phyloP scores from a whole-genome alignment of 768 basidiomycete genomes.

The Mycena vitilis region DNA sequence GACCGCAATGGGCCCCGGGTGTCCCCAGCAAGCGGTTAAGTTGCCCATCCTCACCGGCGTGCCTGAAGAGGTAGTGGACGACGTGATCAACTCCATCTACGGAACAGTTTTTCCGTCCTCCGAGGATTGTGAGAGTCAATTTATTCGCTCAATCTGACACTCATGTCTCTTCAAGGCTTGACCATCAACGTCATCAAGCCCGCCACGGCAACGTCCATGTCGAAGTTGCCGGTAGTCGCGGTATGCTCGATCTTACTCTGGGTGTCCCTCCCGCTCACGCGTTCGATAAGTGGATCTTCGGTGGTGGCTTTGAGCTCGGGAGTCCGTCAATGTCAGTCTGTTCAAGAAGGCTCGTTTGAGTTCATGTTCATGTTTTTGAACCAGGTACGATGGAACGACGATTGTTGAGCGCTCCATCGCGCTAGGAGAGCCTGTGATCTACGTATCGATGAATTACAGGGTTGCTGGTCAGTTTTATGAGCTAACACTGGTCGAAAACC shows the following conservation, averaged over 20 bases:
- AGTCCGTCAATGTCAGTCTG: constrained; percentile 46
- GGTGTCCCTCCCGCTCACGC: not conserved
- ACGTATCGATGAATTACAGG: constrained; percentile 68
- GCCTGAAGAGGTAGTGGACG: constrained; percentile 48
- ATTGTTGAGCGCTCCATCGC: constrained; percentile 59
- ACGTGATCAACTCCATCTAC: constrained; percentile 46
- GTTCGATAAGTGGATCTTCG: constrained; percentile 57
- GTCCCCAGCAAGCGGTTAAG: constrained; percentile 57
- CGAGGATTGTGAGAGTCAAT: constrained; percentile 58
- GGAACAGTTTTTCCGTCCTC: constrained; percentile 45
- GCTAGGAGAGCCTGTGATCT: constrained; percentile 58
- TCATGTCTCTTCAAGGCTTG: constrained; percentile 49
- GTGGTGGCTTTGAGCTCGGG: constrained; percentile 61
- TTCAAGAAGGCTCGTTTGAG: not conserved
- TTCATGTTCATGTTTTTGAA: not conserved
- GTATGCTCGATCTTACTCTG: constrained; percentile 47
- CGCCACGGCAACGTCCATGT: constrained; percentile 48
- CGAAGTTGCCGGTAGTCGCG: constrained; percentile 65
- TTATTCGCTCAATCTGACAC: not conserved
- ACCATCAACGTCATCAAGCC: constrained; percentile 66
- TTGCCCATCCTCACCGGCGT: constrained; percentile 51
- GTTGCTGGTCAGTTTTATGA: constrained; percentile 40
- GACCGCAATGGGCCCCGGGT: constrained; percentile 55
- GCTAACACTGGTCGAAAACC: not conserved
- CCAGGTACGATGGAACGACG: constrained; percentile 55